These are phyloP conservation scores for Aspergillus ruber DNA, from an alignment of 2,329 filamentous ascomycete genomes.

Conservation along the genomic window DNA sequence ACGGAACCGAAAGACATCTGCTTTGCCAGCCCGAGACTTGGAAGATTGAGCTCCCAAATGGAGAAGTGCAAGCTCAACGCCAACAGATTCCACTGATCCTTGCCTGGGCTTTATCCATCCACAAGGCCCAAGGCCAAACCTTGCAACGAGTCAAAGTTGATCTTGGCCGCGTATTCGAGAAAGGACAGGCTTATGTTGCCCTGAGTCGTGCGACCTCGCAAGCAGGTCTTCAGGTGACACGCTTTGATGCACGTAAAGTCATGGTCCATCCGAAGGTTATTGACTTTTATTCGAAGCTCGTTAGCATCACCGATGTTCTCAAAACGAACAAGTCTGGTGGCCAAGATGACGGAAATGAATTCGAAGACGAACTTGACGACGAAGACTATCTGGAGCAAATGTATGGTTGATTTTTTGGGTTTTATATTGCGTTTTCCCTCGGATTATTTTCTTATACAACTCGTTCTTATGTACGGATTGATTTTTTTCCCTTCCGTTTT, in stretches of 20 bases:
- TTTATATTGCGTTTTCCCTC: not conserved
- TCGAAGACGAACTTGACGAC: conserved; percentile 42
- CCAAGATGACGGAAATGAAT: conserved; percentile 26
- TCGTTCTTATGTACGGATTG: not conserved
- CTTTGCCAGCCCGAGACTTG: conserved; percentile 83
- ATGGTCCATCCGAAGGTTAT: conserved; percentile 88
- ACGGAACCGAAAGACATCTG: conserved; percentile 68
- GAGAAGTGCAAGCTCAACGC: conserved; percentile 84
- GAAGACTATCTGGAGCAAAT: conserved; percentile 24
- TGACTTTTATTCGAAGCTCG: conserved; percentile 76
- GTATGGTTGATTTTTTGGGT: conserved; percentile 4
- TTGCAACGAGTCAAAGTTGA: conserved; percentile 92
- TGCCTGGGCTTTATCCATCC: conserved; percentile 94
- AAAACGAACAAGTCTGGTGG: conserved; percentile 18
- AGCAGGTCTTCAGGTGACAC: conserved; percentile 75
- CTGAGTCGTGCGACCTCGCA: conserved; percentile 87
- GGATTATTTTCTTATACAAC: not conserved
- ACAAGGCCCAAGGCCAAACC: conserved; percentile 96
- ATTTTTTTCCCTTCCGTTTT: not conserved
- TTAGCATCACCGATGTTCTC: conserved; percentile 57
- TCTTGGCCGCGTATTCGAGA: conserved; percentile 86
- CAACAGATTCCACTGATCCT: conserved; percentile 80
- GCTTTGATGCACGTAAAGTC: conserved; percentile 85
- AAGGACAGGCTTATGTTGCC: conserved; percentile 95
- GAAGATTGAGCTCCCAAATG: conserved; percentile 96